Evolutionary conservation across 345 rosid species (phyloP).

Genomic region (Xanthoceras sorbifolium): DNA sequence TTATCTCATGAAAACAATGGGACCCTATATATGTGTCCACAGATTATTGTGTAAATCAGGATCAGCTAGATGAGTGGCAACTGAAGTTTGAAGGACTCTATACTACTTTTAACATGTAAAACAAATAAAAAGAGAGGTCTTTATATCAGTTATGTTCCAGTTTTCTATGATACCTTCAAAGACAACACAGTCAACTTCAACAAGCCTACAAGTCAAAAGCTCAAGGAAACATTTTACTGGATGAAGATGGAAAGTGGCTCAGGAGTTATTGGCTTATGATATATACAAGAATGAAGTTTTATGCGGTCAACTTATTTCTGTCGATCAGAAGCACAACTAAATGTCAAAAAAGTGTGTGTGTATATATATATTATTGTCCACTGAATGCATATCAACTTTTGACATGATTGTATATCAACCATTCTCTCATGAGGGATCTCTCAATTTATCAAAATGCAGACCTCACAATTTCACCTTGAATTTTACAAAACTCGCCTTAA

Average conservation of each 20-base stretch:
- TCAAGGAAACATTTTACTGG: neutral
- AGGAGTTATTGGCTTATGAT: neutral
- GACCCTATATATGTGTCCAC: neutral
- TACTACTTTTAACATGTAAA: neutral
- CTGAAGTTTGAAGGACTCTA: neutral
- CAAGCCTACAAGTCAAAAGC: neutral
- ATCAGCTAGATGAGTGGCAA: neutral
- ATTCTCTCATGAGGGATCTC: neutral
- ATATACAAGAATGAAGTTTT: neutral
- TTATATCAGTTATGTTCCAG: neutral
- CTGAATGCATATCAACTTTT: neutral
- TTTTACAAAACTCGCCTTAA: neutral
- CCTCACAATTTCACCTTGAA: neutral
- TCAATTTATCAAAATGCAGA: neutral
- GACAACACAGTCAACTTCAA: neutral
- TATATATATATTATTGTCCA: neutral
- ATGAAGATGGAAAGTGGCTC: neutral
- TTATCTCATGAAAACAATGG: neutral
- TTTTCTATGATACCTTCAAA: neutral
- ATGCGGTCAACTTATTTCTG: neutral
- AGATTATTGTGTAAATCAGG: neutral
- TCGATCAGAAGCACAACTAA: neutral
- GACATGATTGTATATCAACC: neutral
- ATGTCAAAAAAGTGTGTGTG: neutral
- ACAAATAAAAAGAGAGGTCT: neutral